Conservation (phyloP, 129 eudicot genomes). For the Calendula officinalis region DNA sequence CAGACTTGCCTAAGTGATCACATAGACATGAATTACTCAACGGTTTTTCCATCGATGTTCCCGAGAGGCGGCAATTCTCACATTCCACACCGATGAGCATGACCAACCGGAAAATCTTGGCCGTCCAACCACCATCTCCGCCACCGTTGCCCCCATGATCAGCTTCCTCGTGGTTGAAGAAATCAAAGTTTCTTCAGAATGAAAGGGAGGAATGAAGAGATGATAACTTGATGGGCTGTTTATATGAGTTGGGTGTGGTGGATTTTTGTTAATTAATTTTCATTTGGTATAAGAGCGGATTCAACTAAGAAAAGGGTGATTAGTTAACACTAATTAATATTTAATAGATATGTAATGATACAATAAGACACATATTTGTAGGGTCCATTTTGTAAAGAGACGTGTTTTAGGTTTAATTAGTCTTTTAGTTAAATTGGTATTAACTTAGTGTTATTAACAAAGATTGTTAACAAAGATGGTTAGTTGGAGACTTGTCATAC, state of each 20-base stretch:
- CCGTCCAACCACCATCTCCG: conserved; percentile 8
- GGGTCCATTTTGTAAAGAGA: conserved; percentile 27
- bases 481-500: too few relatives aligned
- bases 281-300: conserved; percentile 37
- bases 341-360: conserved; percentile 13
- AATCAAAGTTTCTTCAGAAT: conserved; percentile 11
- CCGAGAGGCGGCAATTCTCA: conserved; percentile 32
- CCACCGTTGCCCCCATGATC: conserved; percentile 14
- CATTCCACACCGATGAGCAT: conserved; percentile 22
- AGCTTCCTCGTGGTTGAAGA: conserved; percentile 21
- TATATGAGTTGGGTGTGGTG: conserved; percentile 42
- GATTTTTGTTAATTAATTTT: conserved; percentile 34
- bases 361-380: conserved; percentile 26
- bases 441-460: too few relatives aligned
- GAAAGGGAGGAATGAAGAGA: conserved; percentile 27
- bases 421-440: too few relatives aligned
- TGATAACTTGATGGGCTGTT: conserved; percentile 32
- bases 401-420: not conserved
- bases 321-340: too few relatives aligned
- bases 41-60: conserved; percentile 9
- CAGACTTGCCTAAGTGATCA: conserved; percentile 48
- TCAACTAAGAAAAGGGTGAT: conserved; percentile 35
- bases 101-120: conserved; percentile 12
- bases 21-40: conserved; percentile 34
- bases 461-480: too few relatives aligned